Evolutionary conservation across 108 stramenopile genomes (phyloP), one percentile per base, ranked within the genome.

Genomic region (Phaeodactylum tricornutum): DNA sequence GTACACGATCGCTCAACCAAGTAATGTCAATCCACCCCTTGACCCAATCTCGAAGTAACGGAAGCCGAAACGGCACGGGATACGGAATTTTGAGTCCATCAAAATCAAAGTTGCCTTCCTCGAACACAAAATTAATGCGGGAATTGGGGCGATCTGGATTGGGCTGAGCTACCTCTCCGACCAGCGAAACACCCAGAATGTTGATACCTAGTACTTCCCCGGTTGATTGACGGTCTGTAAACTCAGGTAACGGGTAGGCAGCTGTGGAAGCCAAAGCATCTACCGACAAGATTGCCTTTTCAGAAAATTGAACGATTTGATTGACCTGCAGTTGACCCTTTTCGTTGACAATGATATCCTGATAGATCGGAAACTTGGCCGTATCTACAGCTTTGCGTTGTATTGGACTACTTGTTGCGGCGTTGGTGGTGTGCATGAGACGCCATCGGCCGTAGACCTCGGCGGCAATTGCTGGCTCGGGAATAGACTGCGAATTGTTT

Each of bases 11-110:
- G 63, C 74, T 76, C 54, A 92, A 53, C 43, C 83, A 92, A 2
- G 83, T 89, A 46, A 89, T 64, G 61, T 89, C 87, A 43, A 89
- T 89, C 87, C 87, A 89, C 19, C 87, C 87, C 48, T 89, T 89
- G 32, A 89, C 87, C 7, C 71, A 72, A 67, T 89, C 87, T 8
- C 87, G 59, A 43, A 89, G 75, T 4, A 89, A 31, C 0, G 87
- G 87, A 32, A 64, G 68, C 19, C 87, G 66, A 53, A 89, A 89
- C 26, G 87, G 87, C 28, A 89, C 83, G 0, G 87, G 87, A 50
- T 89, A 89, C 1, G 87, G 87, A 40, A 89, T 42, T 7, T 40
- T 59, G 28, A 81, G 57, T 4, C 42, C 45, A 9, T 55, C 61
- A 44, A 67, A 63, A 19, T 84, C 69, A 49, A 89, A 89, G 5